phyloP scores from a whole-genome alignment of 1,284 basidiomycete genomes.

The Heterobasidion irregulare region DNA sequence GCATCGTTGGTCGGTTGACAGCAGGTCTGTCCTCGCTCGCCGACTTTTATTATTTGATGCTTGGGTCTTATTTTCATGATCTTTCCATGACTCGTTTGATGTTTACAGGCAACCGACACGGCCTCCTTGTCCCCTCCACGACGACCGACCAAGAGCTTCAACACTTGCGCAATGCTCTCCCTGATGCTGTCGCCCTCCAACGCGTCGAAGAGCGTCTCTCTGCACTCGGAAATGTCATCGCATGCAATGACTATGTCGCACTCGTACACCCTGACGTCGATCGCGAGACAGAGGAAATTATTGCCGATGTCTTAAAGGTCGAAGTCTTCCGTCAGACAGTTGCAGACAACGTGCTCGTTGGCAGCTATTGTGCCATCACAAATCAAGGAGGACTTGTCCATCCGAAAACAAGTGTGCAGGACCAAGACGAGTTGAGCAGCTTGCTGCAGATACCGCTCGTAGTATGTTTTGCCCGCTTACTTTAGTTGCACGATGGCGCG shows the following conservation, averaged over 20 bases:
- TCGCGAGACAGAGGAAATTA: constrained; percentile 99
- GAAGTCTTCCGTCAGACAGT: constrained; percentile 99
- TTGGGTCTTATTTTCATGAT: background rate
- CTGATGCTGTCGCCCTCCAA: constrained; percentile 88
- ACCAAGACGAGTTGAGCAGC: constrained; percentile 96
- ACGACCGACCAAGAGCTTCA: constrained; percentile 99
- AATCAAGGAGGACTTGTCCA: constrained; percentile 98
- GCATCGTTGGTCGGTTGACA: constrained; percentile 90
- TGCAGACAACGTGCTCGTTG: constrained; percentile 95
- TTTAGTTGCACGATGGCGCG: constrained; percentile 21
- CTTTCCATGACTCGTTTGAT: background rate
- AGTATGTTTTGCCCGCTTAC: constrained; percentile 4
- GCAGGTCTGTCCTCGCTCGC: constrained; percentile 49
- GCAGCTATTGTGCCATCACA: constrained; percentile 89
- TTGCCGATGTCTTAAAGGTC: constrained; percentile 97
- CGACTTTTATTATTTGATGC: background rate
- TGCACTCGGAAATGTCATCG: constrained; percentile 97
- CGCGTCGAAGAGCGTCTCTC: constrained; percentile 95
- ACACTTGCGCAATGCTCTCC: constrained; percentile 94
- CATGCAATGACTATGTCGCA: constrained; percentile 97
- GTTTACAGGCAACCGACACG: constrained; percentile 80
- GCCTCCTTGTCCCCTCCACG: constrained; percentile 90
- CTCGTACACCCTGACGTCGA: constrained; percentile 97
- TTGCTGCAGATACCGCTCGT: constrained; percentile 93
- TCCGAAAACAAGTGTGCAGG: constrained; percentile 93